Evolutionary conservation across 257 asterid genomes (phyloP), one percentile per base, ranked within the genome.

Genomic region (Nemophila menziesii): DNA sequence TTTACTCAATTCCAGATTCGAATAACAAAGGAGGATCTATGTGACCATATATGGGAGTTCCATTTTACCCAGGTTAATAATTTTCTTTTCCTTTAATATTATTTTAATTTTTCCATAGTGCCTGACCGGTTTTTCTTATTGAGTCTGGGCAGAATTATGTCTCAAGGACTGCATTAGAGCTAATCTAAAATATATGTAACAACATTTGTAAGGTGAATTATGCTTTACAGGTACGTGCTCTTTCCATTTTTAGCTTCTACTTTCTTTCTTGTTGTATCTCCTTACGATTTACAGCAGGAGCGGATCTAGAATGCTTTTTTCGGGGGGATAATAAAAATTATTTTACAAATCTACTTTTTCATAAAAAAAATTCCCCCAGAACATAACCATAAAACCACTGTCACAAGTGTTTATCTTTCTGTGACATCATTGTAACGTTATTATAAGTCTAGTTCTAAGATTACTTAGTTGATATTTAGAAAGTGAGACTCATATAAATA

Each of bases 21-120:
- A 46, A 74, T 86, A 62, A 68, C 61, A 26, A 68, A 70, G 61
- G 74, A 66, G 13, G 94, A 86, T 58, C 70, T 86, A 20, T 70
- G 89, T 44, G 84, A 79, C 51, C 93, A 84, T 46, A 66, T 2
- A 16, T 86, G 96, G 96, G 77, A 73, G 33, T 86, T 79, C 54
- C 93, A 67, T 53, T 86, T 73, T 47, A 74, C 68, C 17, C 68
- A 78, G 92, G 93, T 84, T n/a, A 59, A 24, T 18, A 41, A 19
- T 19, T 5, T 22, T 41, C 12, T 7, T 18, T 1, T 9, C 46
- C 23, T 41, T 12, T 8, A 41, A 4, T 19, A 8, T 5, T 5
- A 7, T 13, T 29, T 1, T 8, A 9, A 41, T 19, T 18, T 41
- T 19, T 29, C 12, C 22, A 18, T 41, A 41, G 46, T 8, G n/a